phyloP scores from a whole-genome alignment of 75 land plant genomes.

The Selaginella moellendorffii region DNA sequence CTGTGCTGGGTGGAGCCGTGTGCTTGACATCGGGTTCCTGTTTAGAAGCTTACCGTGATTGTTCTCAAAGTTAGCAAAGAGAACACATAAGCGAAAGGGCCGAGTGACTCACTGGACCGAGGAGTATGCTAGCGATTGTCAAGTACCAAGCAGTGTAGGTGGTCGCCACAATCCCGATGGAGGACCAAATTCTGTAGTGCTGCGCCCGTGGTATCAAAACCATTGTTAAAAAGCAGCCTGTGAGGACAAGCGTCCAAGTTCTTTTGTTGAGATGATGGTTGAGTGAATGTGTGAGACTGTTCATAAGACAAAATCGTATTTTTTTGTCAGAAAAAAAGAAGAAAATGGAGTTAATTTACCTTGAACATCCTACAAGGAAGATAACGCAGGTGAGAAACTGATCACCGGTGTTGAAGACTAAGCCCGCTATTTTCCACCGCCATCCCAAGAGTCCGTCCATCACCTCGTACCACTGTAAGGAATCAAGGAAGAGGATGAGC shows the following conservation, averaged over 20 bases:
- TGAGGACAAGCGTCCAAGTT: slow-evolving; percentile 1
- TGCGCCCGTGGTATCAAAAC: neutral
- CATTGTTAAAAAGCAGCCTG: neutral
- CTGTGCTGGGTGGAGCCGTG: neutral
- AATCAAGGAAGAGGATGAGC: too few relatives aligned
- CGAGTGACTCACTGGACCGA: neutral
- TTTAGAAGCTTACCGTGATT: too few relatives aligned
- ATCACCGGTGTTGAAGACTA: neutral
- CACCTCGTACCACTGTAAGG: neutral
- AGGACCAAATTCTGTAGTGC: slow-evolving; percentile 1
- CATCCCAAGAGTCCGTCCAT: neutral
- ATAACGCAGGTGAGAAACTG: neutral
- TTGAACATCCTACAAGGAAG: neutral
- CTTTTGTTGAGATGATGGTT: neutral
- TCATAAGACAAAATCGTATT: neutral
- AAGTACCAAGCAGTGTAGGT: slow-evolving; percentile 3
- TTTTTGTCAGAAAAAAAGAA: neutral
- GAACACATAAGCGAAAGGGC: neutral
- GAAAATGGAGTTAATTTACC: neutral
- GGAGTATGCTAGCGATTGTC: neutral
- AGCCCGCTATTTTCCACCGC: neutral
- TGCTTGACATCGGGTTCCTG: too few relatives aligned
- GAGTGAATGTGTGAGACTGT: neutral
- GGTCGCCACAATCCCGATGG: neutral
- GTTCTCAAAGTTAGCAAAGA: neutral